phyloP scores from a whole-genome alignment of 768 basidiomycete genomes.

The Pulveroboletus ravenelii region DNA sequence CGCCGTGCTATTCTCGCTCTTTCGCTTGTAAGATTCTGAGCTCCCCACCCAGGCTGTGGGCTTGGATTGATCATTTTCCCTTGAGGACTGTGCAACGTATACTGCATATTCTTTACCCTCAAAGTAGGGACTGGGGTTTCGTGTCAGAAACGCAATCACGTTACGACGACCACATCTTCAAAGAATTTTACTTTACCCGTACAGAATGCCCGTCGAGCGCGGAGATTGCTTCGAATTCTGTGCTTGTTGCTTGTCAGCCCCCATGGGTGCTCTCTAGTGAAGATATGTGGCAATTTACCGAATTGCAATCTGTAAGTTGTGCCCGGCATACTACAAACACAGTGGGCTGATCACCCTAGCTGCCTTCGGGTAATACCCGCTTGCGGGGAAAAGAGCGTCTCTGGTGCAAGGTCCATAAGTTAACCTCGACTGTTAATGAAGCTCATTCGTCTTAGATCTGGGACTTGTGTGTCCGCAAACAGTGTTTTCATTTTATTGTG shows the following conservation, averaged over 20 bases:
- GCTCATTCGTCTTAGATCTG: conserved; percentile 33
- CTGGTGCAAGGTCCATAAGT: conserved; percentile 52
- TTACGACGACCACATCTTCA: conserved; percentile 39
- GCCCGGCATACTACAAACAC: neutral
- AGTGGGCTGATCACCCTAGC: conserved; percentile 13
- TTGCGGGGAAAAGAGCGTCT: conserved; percentile 47
- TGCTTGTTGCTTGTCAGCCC: conserved; percentile 56
- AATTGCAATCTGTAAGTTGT: conserved; percentile 30
- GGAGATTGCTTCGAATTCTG: conserved; percentile 30
- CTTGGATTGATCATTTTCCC: conserved; percentile 33
- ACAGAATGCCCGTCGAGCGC: conserved; percentile 17
- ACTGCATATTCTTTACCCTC: conserved; percentile 43
- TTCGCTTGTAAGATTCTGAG: neutral
- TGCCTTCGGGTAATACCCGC: conserved; percentile 34
- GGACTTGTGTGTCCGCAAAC: conserved; percentile 48
- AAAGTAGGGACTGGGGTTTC: conserved; percentile 42
- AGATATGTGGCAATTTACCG: conserved; percentile 50
- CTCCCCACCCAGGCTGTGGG: conserved; percentile 19
- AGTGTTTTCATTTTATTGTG: conserved; percentile 52
- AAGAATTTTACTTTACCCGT: conserved; percentile 42
- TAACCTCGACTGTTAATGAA: neutral
- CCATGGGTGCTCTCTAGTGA: conserved; percentile 54
- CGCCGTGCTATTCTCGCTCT: neutral
- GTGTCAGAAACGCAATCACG: conserved; percentile 30
- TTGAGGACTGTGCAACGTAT: conserved; percentile 33